phyloP scores from a whole-genome alignment of 768 basidiomycete genomes.

The Chalciporus pseudorubinellus region DNA sequence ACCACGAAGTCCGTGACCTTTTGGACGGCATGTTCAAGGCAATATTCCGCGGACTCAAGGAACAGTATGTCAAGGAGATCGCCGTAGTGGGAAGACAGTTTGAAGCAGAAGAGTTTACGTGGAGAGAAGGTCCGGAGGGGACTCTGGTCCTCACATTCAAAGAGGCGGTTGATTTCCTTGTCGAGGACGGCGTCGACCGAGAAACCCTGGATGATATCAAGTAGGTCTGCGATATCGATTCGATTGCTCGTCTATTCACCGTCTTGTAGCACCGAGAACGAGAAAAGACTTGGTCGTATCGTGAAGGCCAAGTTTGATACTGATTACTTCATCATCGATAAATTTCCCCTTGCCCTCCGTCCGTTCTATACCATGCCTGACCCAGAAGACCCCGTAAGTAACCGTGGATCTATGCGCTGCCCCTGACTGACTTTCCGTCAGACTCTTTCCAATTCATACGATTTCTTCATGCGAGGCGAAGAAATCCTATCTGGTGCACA shows the following conservation, averaged over 20 bases:
- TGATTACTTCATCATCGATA: conserved; percentile 99
- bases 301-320: conserved; percentile 93
- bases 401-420: conserved; percentile 1
- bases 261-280: conserved; percentile 82
- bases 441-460: conserved; percentile 96
- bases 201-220: conserved; percentile 87
- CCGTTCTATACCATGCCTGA: conserved; percentile 99
- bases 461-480: conserved; percentile 99
- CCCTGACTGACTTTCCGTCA: conserved; percentile 28
- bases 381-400: conserved; percentile 76
- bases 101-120: conserved; percentile 95
- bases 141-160: conserved; percentile 84
- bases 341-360: conserved; percentile 92
- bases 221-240: conserved; percentile 38
- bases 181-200: conserved; percentile 79
- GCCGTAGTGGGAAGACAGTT: conserved; percentile 80
- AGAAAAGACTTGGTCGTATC: conserved; percentile 86
- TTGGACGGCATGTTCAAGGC: conserved; percentile 82
- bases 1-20: conserved; percentile 94
- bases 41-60: conserved; percentile 82
- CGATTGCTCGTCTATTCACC: conserved; percentile 2
- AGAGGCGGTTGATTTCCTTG: conserved; percentile 84
- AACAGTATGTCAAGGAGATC: conserved; percentile 80
- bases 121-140: conserved; percentile 64
- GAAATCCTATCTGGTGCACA: conserved; percentile 98